Base-by-base conservation (phyloP, 169 alveolate species). In the Cryptosporidium ubiquitum region DNA sequence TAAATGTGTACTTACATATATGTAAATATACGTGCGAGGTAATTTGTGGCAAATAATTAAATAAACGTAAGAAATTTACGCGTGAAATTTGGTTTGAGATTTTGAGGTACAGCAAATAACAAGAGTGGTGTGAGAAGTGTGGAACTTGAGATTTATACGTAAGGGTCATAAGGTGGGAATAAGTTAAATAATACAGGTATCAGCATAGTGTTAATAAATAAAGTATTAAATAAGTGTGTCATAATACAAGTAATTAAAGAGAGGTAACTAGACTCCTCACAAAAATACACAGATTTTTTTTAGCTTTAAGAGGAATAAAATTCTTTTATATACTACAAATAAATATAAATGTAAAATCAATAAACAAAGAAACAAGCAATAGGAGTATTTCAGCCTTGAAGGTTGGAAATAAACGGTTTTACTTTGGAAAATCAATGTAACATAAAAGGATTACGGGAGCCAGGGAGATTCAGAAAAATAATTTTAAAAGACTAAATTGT, bases 141-240 rank as follows among this genome's bases (percentile, higher is more conserved):
- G 71, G 71, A 64, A 64, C 71, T 64, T 64, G 71, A 64, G 71
- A 64, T 35, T 64, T 64, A 64, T 64, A 64, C 71, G 71, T 64
- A 37, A 64, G 71, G 71, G 31, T 29, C 71, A 31, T 12, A 18
- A 37, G 6, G 71, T 31, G 71, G 42, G 71, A 33, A 37, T 64
- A 64, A 64, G 71, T 64, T 64, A 33, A 64, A 20, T 35, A 31
- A n/a, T 64, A 37, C 71, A 31, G 71, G 71, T 37, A 64, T 29
- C 49, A 64, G 71, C 51, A 64, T 26, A 37, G 40, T 64, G 29
- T 31, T 64, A 60, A 16, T 35, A 64, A 33, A 5, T 31, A 64
- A 37, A 31, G 33, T 23, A 55, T n/a, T 26, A 55, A 55, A 55
- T 20, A 64, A 64, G 49, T 64, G 71, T 37, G 71, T 10, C 71